Evolutionary conservation across 1,139 yeast genomes (phyloP).

Genomic region (Hanseniaspora uvarum): DNA sequence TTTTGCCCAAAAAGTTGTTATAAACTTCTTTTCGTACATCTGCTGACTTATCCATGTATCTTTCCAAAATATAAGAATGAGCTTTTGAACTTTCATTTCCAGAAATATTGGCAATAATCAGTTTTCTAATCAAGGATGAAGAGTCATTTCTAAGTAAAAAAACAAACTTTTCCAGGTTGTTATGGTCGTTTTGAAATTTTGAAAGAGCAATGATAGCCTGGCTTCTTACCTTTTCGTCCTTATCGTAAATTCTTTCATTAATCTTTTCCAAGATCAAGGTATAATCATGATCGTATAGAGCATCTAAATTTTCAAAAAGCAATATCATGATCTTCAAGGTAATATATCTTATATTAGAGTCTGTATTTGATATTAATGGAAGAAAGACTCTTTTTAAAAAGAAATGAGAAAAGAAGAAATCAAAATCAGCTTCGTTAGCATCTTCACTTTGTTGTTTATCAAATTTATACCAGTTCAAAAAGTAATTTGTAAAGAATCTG

Average conservation of each 20-base stretch:
- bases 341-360: constrained; percentile 68
- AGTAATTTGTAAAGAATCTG: constrained; percentile 14
- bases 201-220: constrained; percentile 78
- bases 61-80: constrained; percentile 4
- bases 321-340: constrained; percentile 70
- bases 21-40: constrained; percentile 39
- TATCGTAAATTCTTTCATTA: constrained; percentile 59
- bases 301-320: constrained; percentile 61
- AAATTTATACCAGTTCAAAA: constrained; percentile 14
- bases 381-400: constrained; percentile 46
- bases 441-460: constrained; percentile 26
- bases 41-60: constrained; percentile 32
- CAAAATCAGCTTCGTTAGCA: constrained; percentile 39
- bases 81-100: constrained; percentile 2
- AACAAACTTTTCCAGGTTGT: constrained; percentile 2
- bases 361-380: constrained; percentile 25
- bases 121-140: constrained; percentile 3
- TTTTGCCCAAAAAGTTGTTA: constrained; percentile 72
- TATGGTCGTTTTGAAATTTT: constrained; percentile 54
- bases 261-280: constrained; percentile 53
- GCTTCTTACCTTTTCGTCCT: constrained; percentile 65
- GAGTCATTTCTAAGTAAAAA: constrained; percentile 26
- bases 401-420: constrained; percentile 65
- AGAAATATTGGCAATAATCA: constrained; percentile 3
- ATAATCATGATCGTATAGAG: constrained; percentile 64